These are phyloP conservation scores for Boletales sp. DNA, from an alignment of 768 basidiomycete species.

Conservation along the genomic window DNA sequence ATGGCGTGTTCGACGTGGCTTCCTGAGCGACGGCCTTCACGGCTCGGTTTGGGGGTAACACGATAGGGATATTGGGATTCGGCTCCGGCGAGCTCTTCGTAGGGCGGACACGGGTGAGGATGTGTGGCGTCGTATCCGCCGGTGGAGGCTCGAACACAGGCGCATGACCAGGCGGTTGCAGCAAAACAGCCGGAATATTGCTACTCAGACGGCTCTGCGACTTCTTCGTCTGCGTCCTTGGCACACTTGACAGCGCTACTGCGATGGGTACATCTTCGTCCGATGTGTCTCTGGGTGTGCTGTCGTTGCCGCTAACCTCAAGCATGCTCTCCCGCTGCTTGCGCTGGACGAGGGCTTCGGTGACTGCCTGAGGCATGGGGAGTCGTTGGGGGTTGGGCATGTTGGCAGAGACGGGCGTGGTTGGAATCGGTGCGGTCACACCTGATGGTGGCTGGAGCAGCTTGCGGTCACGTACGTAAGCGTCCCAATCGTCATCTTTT, in stretches of 20 bases:
- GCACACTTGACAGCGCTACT: conserved; percentile 11
- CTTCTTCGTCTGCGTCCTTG: conserved; percentile 18
- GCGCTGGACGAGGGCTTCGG: conserved; percentile 68
- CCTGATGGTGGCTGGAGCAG: conserved; percentile 82
- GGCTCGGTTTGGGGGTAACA: conserved; percentile 26
- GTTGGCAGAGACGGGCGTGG: conserved; percentile 43
- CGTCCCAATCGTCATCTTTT: conserved; percentile 78
- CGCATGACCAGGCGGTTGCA: conserved; percentile 30
- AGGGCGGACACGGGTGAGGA: conserved; percentile 21
- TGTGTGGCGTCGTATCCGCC: conserved; percentile 16
- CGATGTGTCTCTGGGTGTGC: conserved; percentile 31
- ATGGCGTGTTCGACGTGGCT: conserved; percentile 36
- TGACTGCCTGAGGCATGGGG: conserved; percentile 66
- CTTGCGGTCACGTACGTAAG: conserved; percentile 81
- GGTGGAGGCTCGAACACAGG: conserved; percentile 24
- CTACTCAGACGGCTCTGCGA: conserved; percentile 15
- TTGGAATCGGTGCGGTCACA: conserved; percentile 71
- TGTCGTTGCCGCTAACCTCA: conserved; percentile 36
- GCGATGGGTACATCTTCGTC: conserved; percentile 34
- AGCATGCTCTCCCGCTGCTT: conserved; percentile 70
- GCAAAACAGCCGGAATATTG: conserved; percentile 24
- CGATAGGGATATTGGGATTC: conserved; percentile 28
- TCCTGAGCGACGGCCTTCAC: conserved; percentile 35
- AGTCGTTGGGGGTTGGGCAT: conserved; percentile 38
- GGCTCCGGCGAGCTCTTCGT: conserved; percentile 16